These are phyloP conservation scores for Geotrichum restrictum DNA, from an alignment of 1,139 yeast species.

Conservation along the genomic window DNA sequence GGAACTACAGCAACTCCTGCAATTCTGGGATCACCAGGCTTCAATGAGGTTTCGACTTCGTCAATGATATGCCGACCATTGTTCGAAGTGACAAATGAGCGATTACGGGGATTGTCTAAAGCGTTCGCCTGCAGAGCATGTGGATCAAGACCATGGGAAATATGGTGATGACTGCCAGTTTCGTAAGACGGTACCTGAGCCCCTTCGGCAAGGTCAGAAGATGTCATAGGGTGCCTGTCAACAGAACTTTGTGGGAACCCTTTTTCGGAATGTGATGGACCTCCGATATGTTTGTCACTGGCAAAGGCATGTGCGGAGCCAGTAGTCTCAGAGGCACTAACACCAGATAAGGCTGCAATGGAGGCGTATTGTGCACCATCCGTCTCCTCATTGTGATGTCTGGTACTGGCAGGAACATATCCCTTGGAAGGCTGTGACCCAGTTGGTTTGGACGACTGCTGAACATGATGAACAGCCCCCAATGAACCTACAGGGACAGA, in stretches of 20 bases:
- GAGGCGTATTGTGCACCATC: background rate
- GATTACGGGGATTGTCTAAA: background rate
- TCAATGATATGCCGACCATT: background rate
- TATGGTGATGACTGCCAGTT: background rate
- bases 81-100: constrained; percentile 14
- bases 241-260: too few relatives aligned
- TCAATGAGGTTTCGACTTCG: constrained; percentile 4
- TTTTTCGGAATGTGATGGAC: too few relatives aligned
- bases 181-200: background rate
- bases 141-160: constrained; percentile 9
- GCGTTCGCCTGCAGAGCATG: constrained; percentile 4
- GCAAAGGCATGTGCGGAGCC: background rate
- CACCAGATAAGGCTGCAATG: background rate
- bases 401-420: too few relatives aligned
- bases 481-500: background rate
- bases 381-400: background rate
- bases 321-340: background rate
- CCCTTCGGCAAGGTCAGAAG: constrained; percentile 7
- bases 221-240: constrained; percentile 1
- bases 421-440: too few relatives aligned
- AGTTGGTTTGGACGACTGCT: background rate
- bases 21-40: constrained; percentile 18
- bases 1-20: constrained; percentile 19
- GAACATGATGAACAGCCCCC: background rate
- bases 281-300: too few relatives aligned